Evolutionary conservation across 768 basidiomycete genomes (phyloP).

Genomic region (Auricularia cornea): DNA sequence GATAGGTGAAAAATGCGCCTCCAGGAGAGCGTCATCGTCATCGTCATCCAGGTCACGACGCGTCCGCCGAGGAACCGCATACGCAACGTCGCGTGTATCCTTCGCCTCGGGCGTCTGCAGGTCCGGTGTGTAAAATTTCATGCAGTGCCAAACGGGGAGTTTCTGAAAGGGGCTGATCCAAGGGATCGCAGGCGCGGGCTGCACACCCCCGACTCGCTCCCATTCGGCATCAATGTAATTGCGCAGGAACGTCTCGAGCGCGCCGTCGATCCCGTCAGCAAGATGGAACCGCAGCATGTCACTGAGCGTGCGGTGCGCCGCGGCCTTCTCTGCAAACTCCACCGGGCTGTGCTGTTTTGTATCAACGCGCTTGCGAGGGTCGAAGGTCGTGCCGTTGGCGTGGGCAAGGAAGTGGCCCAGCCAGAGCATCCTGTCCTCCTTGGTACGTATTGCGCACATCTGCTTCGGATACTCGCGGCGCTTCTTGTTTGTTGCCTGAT

Average conservation of each 20-base stretch:
- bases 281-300: not conserved
- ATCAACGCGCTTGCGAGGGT: not conserved
- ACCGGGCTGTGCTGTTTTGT: not conserved
- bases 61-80: not conserved
- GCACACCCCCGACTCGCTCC: not conserved
- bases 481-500: not conserved
- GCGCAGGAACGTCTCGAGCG: not conserved
- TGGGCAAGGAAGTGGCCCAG: not conserved
- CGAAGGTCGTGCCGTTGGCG: not conserved
- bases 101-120: not conserved
- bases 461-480: not conserved
- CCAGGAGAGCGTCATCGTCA: not conserved
- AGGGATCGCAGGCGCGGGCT: not conserved
- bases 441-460: not conserved
- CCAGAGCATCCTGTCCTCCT: not conserved
- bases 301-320: not conserved
- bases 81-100: not conserved
- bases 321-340: not conserved
- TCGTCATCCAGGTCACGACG: not conserved
- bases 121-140: not conserved
- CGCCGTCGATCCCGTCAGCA: not conserved
- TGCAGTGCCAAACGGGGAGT: not conserved
- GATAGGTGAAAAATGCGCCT: not conserved
- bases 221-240: not conserved
- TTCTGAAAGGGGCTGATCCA: not conserved